These are phyloP conservation scores for Massariosphaeria phaeospora DNA, from an alignment of 495 filamentous ascomycete species.

Conservation along the genomic window DNA sequence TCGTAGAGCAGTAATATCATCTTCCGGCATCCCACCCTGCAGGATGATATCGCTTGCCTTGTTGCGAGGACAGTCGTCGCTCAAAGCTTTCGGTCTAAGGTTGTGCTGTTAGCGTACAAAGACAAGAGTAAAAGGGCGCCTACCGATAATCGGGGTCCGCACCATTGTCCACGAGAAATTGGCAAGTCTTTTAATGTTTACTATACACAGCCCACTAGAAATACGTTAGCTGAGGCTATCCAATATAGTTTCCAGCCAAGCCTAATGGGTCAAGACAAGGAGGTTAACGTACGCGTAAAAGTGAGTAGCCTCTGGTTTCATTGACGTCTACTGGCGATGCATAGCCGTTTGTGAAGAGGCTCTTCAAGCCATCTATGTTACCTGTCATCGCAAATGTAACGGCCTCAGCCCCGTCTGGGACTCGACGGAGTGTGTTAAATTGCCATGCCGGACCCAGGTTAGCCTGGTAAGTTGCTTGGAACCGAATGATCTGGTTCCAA, in stretches of 20 bases:
- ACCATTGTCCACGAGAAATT: slow-evolving; percentile 36
- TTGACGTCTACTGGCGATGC: slow-evolving; percentile 34
- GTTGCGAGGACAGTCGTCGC: slow-evolving; percentile 34
- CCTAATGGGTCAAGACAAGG: background rate
- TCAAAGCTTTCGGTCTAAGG: slow-evolving; percentile 19
- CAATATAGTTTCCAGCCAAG: background rate
- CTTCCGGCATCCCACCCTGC: slow-evolving; percentile 11
- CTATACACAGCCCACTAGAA: slow-evolving; percentile 36
- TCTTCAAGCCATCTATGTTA: slow-evolving; percentile 26
- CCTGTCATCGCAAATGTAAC: background rate
- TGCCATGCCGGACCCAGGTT: slow-evolving; percentile 8
- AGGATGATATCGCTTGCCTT: slow-evolving; percentile 32
- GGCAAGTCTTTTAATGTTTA: slow-evolving; percentile 33
- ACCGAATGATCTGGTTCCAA: slow-evolving; percentile 3
- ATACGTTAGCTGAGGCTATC: too few species aligned
- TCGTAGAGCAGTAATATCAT: slow-evolving; percentile 20
- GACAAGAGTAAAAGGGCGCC: background rate
- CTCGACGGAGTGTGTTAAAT: slow-evolving; percentile 7
- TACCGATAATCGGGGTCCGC: slow-evolving; percentile 34
- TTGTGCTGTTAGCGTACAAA: background rate
- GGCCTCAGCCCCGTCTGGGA: slow-evolving; percentile 6
- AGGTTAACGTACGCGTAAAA: slow-evolving; percentile 1
- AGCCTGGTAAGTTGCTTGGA: background rate
- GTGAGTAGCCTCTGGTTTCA: slow-evolving; percentile 28
- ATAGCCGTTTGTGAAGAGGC: slow-evolving; percentile 27